These are phyloP conservation scores for Clitocybe nebularis DNA, from an alignment of 1,284 basidiomycete species.

Conservation along the genomic window DNA sequence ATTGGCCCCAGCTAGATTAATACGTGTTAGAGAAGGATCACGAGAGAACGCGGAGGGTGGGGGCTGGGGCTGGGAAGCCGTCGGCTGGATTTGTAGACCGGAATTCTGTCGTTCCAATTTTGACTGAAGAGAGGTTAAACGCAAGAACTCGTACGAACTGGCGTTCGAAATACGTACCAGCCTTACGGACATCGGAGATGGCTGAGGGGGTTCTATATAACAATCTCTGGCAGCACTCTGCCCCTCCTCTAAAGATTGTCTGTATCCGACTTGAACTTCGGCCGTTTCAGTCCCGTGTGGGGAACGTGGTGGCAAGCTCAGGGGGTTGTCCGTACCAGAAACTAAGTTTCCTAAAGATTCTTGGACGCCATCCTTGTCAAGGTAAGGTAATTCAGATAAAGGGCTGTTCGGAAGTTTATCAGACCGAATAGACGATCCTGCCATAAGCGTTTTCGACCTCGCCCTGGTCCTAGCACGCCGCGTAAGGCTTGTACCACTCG, in stretches of 20 bases:
- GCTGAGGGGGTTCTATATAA: conserved; percentile 19
- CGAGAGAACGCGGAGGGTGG: conserved; percentile 42
- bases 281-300: conserved; percentile 15
- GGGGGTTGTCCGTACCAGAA: conserved; percentile 10
- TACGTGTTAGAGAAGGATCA: conserved; percentile 35
- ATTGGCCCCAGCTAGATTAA: conserved; percentile 27
- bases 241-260: conserved; percentile 1
- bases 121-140: conserved; percentile 22
- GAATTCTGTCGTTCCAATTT: conserved; percentile 26
- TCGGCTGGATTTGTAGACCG: conserved; percentile 21
- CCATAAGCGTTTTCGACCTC: conserved; percentile 41
- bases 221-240: conserved; percentile 7
- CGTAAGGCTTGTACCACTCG: conserved; percentile 36
- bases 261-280: conserved; percentile 1
- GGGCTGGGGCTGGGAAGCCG: conserved; percentile 18
- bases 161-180: conserved; percentile 25
- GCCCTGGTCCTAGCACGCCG: conserved; percentile 40
- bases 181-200: conserved; percentile 23
- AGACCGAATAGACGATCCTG: conserved; percentile 20
- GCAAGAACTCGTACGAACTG: conserved; percentile 10
- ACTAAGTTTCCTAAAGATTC: conserved; percentile 8
- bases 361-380: conserved; percentile 19
- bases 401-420: conserved; percentile 21
- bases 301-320: conserved; percentile 22
- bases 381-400: conserved; percentile 28